Conservation (phyloP, 2,329 filamentous ascomycete species). For the Alternaria viburni region DNA sequence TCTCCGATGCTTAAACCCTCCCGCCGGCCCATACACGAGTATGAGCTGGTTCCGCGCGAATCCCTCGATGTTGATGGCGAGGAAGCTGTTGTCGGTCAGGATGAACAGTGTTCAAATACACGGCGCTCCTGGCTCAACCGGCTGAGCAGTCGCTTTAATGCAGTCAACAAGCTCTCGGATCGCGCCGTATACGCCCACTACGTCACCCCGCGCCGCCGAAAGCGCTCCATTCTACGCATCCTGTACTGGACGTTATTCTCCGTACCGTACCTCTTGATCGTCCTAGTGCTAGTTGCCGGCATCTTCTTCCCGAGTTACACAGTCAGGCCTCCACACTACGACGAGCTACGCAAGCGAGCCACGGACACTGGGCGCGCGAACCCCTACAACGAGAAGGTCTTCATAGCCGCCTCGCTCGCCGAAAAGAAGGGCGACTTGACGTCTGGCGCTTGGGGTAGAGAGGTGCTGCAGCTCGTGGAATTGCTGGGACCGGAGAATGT, state of each 20-base stretch:
- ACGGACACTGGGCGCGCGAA: constrained; percentile 55
- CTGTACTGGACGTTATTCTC: constrained; percentile 42
- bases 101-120: constrained; percentile 15
- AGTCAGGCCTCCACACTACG: constrained; percentile 60
- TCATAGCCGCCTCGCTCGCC: constrained; percentile 74
- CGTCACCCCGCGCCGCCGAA: constrained; percentile 41
- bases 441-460: constrained; percentile 67
- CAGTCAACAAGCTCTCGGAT: constrained; percentile 36
- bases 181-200: constrained; percentile 40
- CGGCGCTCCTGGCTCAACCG: constrained; percentile 35
- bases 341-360: constrained; percentile 48
- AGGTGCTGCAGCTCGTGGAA: constrained; percentile 67
- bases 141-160: constrained; percentile 23
- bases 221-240: constrained; percentile 39
- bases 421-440: constrained; percentile 67
- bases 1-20: constrained; percentile 23
- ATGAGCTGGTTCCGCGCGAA: constrained; percentile 43
- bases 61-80: constrained; percentile 34
- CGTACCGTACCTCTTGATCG: constrained; percentile 39
- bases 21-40: constrained; percentile 33
- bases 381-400: constrained; percentile 68
- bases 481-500: constrained; percentile 71
- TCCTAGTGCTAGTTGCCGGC: constrained; percentile 53
- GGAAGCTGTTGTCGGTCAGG: constrained; percentile 15
- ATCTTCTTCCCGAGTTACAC: constrained; percentile 65